Conservation (phyloP, 306 rosid species). For the Malus fusca region DNA sequence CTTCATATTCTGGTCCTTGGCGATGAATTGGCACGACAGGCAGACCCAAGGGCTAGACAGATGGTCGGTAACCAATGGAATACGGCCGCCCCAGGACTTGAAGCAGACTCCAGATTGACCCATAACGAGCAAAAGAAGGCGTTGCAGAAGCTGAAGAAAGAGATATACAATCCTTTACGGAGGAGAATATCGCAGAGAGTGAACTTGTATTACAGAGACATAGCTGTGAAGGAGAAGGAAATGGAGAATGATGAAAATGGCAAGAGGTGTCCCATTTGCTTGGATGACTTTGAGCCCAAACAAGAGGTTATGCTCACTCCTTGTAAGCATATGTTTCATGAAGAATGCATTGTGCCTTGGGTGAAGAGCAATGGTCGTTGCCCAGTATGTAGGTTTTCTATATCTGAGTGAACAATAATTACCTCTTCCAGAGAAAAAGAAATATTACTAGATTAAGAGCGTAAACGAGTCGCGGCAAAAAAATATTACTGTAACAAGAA, state of each 20-base stretch:
- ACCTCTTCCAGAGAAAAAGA: no score
- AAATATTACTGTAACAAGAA: no score
- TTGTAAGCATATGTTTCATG: conserved; percentile 86
- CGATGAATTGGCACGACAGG: conserved; percentile 16
- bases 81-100: conserved; percentile 8
- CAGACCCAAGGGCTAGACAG: conserved; percentile 20
- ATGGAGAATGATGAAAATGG: conserved; percentile 38
- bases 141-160: conserved; percentile 48
- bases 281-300: conserved; percentile 63
- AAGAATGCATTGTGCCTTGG: conserved; percentile 81
- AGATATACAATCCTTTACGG: conserved; percentile 43
- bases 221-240: conserved; percentile 13
- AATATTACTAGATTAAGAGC: no score
- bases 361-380: conserved; percentile 56
- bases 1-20: conserved; percentile 12
- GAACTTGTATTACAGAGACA: conserved; percentile 47
- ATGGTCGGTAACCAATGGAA: conserved; percentile 16
- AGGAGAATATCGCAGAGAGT: conserved; percentile 21
- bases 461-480: no score
- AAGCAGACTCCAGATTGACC: conserved; percentile 28
- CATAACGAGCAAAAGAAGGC: conserved; percentile 28
- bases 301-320: conserved; percentile 69
- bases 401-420: conserved; percentile 18
- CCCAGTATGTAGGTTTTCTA: conserved; percentile 60
- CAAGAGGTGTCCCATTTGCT: conserved; percentile 58